Evolutionary conservation across 306 rosid species (phyloP), one percentile per base, ranked within the genome.

Genomic region (Neltuma alba): DNA sequence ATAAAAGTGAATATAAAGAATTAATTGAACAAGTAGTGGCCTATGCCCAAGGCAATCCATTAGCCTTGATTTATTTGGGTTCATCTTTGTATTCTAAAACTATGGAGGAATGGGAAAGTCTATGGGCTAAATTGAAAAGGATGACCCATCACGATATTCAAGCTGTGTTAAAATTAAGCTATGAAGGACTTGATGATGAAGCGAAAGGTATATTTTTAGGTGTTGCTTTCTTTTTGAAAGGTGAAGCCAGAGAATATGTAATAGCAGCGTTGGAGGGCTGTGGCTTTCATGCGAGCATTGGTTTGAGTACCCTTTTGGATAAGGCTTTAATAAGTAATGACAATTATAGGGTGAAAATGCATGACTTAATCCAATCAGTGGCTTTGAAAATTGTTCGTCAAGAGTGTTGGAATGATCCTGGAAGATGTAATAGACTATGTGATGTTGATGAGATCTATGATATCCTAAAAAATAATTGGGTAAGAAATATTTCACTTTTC

Each of bases 31-130:
- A n/a, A n/a, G n/a, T n/a, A n/a, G n/a, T n/a, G n/a, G n/a, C n/a
- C n/a, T n/a, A n/a, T n/a, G n/a, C n/a, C n/a, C n/a, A n/a, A n/a
- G n/a, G n/a, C n/a, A n/a, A n/a, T n/a, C n/a, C n/a, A n/a, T n/a
- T n/a, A 30, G 79, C 79, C 36, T 54, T 79, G 10, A 61, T 21
- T 40, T 71, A 79, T 20, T 79, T 83, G 66, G 86, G 83, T 11
- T 21, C 72, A 15, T 31, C 45, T 73, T 33, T 83, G 9, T 0
- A 1, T 70, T 62, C 77, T 0, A 61, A 9, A 79, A 54, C 65
- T 15, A 27, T 0, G 40, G 47, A 70, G 11, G 55, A 42, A 20
- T 83, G 83, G 86, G 30, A 70, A 0, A 48, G 47, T 18, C 45
- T 42, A 70, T 48, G 79, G 41, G 1, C 0, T 1, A 27, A 55